Base-by-base conservation (phyloP, 2,329 filamentous ascomycete species). In the Chaetomiaceae sp. region DNA sequence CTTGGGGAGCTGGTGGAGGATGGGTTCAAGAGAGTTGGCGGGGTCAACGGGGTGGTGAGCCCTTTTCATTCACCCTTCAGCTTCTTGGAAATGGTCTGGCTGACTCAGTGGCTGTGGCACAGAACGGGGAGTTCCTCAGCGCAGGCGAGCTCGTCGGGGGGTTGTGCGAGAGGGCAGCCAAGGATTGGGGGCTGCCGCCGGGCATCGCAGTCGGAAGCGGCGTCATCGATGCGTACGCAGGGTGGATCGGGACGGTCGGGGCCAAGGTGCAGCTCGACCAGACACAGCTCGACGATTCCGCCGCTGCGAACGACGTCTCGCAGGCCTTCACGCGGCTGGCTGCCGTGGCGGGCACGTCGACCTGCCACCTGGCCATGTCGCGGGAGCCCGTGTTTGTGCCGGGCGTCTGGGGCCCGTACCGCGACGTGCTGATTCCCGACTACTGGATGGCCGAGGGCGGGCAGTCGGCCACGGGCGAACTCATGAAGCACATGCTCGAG, bases 221-320 rank as follows among this genome's bases (percentile, higher is more conserved):
- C 65, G 93, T 98, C 54, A 98, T 98, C 61, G 93, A 98, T 65
- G 93, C 93, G 15, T 98, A 98, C 61, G 93, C 93, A 49, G 93
- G 93, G 54, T 98, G 93, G 93, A 93, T 98, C 57, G 93, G 93
- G 51, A 97, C 93, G 1, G 93, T 98, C n/a, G 93, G 93, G 48
- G 91, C 93, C 50, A 96, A 96, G 67, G 88, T 96, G 58, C 78
- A 88, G 55, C 77, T 94, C 14, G 74, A 76, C 33, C 69, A 74
- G 47, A 79, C 85, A 46, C 76, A 84, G 38, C 75, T 91, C 32
- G 83, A 84, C 62, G 73, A 78, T 49, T 76, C 76, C 29, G 74
- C 76, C 4, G 76, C 86, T 1, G 82, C 85, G 61, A 94, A 95
- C 67, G 88, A 95, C 62, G 79, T 93, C n/a, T 79, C 84, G 2